Base-by-base conservation (phyloP, 306 rosid genomes). In the Pyrus betulifolia region DNA sequence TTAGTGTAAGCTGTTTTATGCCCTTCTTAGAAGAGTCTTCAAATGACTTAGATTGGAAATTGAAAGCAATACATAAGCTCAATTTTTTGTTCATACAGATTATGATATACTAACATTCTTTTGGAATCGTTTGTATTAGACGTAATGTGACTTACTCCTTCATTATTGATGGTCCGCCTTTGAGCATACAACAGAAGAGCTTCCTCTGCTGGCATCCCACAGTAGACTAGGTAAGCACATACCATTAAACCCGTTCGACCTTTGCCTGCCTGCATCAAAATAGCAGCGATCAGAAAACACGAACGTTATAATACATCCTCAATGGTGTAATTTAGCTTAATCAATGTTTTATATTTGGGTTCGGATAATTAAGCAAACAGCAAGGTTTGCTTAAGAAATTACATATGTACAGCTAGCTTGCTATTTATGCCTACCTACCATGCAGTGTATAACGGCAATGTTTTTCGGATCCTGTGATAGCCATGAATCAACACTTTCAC, bases 181-280 rank as follows among this genome's bases (percentile, higher is more conserved):
- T 89, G 90, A 74, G 99, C 99, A 82, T 91, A 96, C 74, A 92
- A 59, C 58, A 92, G 93, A 78, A 96, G 93, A 71, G 98, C 97
- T 78, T 89, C 97, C 74, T 91, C 96, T 28, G 84, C 88, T 28
- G 91, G 78, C 98, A 92, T 96, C 80, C 97, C 97, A 57, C 87
- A 72, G 81, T 92, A 90, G 61, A 87, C 90, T 44, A 96, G 88
- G 84, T 91, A 92, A 64, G 97, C 78, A 76, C 88, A 82, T 38
- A 91, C 98, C 99, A 96, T 96, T 77, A 92, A 81, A 78, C 99
- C 98, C 10, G 99, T 92, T 80, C 99, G 88, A 73, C 99, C 97
- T 82, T 96, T 96, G 49, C 99, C 99, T 72, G 97, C 99, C 99
- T 92, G 91, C 85, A 88, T 89, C 78, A 88, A 81, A 75, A 52